Percentiles rank a stretch among this genome's conserved stretches.
Conservation (phyloP, 495 filamentous ascomycete species). For the Hypoxylon lienhwacheense region DNA sequence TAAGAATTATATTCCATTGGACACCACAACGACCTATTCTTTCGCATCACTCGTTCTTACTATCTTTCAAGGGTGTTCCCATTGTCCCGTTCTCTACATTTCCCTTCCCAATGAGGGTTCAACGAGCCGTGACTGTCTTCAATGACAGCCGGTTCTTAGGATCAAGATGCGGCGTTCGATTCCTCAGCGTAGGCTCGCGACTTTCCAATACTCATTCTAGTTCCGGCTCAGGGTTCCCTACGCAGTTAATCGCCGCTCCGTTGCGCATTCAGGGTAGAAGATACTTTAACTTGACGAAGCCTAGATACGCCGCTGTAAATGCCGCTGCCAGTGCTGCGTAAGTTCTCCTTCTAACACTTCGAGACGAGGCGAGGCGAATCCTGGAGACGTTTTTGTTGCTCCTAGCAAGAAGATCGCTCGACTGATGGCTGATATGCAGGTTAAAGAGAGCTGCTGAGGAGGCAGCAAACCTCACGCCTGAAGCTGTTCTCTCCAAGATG, state of each 20-base stretch:
- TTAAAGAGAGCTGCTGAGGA: conserved; percentile 51
- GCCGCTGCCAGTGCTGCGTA: conserved; percentile 33
- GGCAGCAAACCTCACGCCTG: conserved; percentile 48
- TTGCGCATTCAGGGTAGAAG: conserved; percentile 35
- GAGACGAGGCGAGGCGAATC: too few species aligned
- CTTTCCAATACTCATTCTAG: conserved; percentile 15
- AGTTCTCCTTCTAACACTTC: neutral
- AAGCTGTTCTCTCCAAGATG: conserved; percentile 60
- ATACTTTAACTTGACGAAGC: conserved; percentile 37
- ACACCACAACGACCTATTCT: conserved; percentile 3
- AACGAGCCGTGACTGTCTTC: conserved; percentile 47
- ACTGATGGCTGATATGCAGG: conserved; percentile 28
- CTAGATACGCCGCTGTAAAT: conserved; percentile 30
- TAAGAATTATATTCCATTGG: too few species aligned
- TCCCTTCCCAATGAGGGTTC: conserved; percentile 47
- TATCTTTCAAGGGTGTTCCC: conserved; percentile 24
- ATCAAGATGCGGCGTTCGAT: conserved; percentile 38
- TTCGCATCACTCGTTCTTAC: conserved; percentile 15
- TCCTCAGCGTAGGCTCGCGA: conserved; percentile 35
- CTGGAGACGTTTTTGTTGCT: neutral
- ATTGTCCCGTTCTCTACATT: conserved; percentile 22
- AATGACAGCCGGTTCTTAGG: conserved; percentile 43
- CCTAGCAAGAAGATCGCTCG: neutral
- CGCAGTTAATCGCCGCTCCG: conserved; percentile 35
- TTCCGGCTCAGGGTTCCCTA: too few species aligned